These are phyloP conservation scores for Stephania yunnanensis DNA, from an alignment of 164 flowering plant species.

Conservation along the genomic window DNA sequence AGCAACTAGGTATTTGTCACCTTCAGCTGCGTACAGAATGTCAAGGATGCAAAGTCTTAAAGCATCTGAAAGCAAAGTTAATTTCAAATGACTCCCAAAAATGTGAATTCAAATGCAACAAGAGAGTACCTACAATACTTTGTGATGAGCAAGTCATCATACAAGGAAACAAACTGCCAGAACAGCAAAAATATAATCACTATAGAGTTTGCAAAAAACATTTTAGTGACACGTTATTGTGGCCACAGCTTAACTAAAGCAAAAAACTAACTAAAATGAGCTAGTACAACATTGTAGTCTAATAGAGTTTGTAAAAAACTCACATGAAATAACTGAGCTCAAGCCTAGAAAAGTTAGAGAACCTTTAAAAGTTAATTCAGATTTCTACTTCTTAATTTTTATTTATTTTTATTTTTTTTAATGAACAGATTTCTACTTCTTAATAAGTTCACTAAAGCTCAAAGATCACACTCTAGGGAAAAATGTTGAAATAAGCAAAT, in stretches of 20 bases:
- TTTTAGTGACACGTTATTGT: not conserved
- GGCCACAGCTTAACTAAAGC: not conserved
- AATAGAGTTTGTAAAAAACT: not conserved
- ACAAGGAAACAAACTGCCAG: not conserved
- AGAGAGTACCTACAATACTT: conserved; percentile 1
- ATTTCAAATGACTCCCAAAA: not conserved
- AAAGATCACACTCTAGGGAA: not conserved
- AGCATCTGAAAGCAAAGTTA: conserved; percentile 5
- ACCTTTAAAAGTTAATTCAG: not conserved
- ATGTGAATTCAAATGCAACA: not conserved
- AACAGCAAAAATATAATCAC: no score
- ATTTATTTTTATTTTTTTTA: no score
- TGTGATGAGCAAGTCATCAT: not conserved
- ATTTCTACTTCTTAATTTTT: not conserved
- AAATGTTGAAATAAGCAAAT: not conserved
- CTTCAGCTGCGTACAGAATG: conserved; percentile 68
- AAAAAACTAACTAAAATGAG: not conserved
- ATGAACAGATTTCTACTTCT: not conserved
- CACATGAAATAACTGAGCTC: not conserved
- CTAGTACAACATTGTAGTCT: not conserved
- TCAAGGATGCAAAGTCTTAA: conserved; percentile 45
- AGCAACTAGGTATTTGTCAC: conserved; percentile 95
- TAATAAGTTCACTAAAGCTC: not conserved
- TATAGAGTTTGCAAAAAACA: not conserved
- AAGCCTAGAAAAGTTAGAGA: not conserved